phyloP scores from a whole-genome alignment of 1,284 basidiomycete species.

The Cystobasidiaceae sp. region DNA sequence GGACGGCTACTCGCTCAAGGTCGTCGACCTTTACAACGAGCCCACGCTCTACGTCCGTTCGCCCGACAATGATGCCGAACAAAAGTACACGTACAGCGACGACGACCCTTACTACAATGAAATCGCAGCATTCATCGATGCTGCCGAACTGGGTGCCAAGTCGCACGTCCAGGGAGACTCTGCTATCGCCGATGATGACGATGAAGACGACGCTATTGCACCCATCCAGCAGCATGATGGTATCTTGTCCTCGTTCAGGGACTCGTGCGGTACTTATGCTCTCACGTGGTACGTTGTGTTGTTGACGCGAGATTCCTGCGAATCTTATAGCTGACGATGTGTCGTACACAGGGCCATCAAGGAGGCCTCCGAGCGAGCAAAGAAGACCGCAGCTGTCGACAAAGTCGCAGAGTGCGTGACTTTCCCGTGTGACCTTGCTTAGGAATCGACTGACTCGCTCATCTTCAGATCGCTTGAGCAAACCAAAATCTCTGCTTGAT shows the following conservation, averaged over 20 bases:
- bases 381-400: slow-evolving; percentile 33
- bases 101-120: slow-evolving; percentile 58
- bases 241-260: slow-evolving; percentile 54
- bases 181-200: slow-evolving; percentile 39
- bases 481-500: too few species aligned
- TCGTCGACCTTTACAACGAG: slow-evolving; percentile 70
- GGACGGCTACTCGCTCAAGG: slow-evolving; percentile 72
- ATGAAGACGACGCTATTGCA: slow-evolving; percentile 41
- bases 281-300: slow-evolving; percentile 60
- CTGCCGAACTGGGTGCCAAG: slow-evolving; percentile 29
- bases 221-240: slow-evolving; percentile 10
- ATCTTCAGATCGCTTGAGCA: too few species aligned
- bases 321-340: neutral
- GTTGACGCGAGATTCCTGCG: neutral
- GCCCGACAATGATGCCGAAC: slow-evolving; percentile 78
- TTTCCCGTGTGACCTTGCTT: too few species aligned
- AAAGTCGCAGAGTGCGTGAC: slow-evolving; percentile 14
- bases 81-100: slow-evolving; percentile 50
- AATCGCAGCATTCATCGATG: slow-evolving; percentile 41
- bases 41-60: slow-evolving; percentile 77
- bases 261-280: slow-evolving; percentile 80
- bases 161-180: slow-evolving; percentile 26
- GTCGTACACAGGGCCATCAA: slow-evolving; percentile 39
- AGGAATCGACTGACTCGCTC: too few species aligned
- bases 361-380: slow-evolving; percentile 38